These are phyloP conservation scores for Trichoderma sp. DNA, from an alignment of 2,329 filamentous ascomycete genomes.

Conservation along the genomic window DNA sequence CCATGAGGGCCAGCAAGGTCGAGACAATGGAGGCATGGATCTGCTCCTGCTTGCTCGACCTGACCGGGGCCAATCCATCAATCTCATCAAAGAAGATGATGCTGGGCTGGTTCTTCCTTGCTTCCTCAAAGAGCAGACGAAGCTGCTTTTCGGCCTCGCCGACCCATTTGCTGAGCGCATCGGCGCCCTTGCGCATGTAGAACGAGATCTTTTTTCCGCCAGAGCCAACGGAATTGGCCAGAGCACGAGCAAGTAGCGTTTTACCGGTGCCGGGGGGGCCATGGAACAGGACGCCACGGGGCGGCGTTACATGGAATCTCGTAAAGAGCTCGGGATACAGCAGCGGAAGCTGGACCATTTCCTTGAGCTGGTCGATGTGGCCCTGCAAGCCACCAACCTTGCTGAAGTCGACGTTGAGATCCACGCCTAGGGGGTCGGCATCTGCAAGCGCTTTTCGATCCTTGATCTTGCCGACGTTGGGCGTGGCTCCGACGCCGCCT, in stretches of 20 bases:
- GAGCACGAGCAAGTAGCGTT: constrained; percentile 88
- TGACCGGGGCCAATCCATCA: constrained; percentile 90
- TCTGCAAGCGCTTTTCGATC: constrained; percentile 90
- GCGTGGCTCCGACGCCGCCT: constrained; percentile 54
- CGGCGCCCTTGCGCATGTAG: constrained; percentile 98
- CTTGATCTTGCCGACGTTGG: constrained; percentile 90
- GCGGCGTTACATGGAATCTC: constrained; percentile 89
- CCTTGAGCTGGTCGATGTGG: constrained; percentile 95
- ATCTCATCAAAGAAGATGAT: constrained; percentile 99
- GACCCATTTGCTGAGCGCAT: constrained; percentile 98
- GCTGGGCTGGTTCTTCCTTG: constrained; percentile 90
- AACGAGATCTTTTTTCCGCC: constrained; percentile 95
- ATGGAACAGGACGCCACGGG: constrained; percentile 93
- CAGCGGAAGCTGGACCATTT: constrained; percentile 95
- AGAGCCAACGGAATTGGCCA: constrained; percentile 86
- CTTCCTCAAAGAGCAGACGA: constrained; percentile 91
- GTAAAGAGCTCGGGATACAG: constrained; percentile 94
- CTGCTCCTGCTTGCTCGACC: constrained; percentile 97
- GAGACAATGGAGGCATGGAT: constrained; percentile 98
- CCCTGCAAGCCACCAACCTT: constrained; percentile 90
- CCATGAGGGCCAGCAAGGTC: constrained; percentile 90
- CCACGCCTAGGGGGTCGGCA: constrained; percentile 90
- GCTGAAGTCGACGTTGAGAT: constrained; percentile 89
- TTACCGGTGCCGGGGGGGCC: constrained; percentile 97
- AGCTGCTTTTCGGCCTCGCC: constrained; percentile 96